phyloP scores from a whole-genome alignment of 306 rosid species.

The Medicago truncatula region DNA sequence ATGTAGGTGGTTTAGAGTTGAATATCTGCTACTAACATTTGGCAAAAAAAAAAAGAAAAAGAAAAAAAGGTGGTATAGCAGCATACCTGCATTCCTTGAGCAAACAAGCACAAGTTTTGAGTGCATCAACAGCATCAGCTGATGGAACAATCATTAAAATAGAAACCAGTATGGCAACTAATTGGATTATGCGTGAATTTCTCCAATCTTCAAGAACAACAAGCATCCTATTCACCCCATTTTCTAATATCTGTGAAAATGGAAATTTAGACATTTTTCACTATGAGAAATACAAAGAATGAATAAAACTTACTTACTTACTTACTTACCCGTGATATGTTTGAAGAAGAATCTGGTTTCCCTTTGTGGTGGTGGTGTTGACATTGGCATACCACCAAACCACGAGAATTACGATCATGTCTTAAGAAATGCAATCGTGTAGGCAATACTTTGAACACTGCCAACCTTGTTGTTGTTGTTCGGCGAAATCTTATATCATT shows the following conservation, averaged over 20 bases:
- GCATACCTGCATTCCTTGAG: slow-evolving; percentile 90
- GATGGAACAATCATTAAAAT: slow-evolving; percentile 71
- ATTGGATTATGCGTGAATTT: slow-evolving; percentile 48
- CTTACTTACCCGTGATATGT: slow-evolving; percentile 14
- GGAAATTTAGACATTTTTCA: slow-evolving; percentile 20
- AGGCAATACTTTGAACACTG: slow-evolving; percentile 51
- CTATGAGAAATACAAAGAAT: slow-evolving; percentile 4
- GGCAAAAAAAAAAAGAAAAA: too few species aligned
- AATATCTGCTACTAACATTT: too few species aligned
- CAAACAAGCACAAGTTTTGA: slow-evolving; percentile 94
- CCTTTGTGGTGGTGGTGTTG: slow-evolving; percentile 42
- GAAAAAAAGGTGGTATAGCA: background rate
- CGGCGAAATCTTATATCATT: slow-evolving; percentile 44
- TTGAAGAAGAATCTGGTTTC: slow-evolving; percentile 45
- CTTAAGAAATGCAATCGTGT: slow-evolving; percentile 40
- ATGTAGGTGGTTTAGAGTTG: too few species aligned
- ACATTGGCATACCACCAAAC: slow-evolving; percentile 45
- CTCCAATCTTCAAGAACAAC: slow-evolving; percentile 57
- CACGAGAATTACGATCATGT: slow-evolving; percentile 37
- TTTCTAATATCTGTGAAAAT: slow-evolving; percentile 25
- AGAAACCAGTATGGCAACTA: slow-evolving; percentile 62
- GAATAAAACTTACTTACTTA: too few species aligned
- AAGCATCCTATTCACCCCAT: slow-evolving; percentile 41
- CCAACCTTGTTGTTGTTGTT: slow-evolving; percentile 45
- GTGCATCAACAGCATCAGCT: slow-evolving; percentile 87